Evolutionary conservation across 2,329 filamentous ascomycete species (phyloP).

Genomic region (Thielaviopsis musarum): DNA sequence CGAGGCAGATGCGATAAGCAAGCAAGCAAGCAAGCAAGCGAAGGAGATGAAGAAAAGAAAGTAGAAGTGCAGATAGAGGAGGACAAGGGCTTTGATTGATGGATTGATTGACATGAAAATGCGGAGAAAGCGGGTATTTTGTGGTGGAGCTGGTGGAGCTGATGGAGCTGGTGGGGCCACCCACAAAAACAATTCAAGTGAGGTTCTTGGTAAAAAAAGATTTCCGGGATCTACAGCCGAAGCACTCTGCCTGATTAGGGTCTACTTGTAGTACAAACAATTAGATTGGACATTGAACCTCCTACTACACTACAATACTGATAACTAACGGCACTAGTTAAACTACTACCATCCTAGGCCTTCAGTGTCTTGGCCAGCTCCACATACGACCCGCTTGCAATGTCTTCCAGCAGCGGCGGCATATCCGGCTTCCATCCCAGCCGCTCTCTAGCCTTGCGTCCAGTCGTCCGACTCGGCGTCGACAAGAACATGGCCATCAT

Average conservation of each 20-base stretch:
- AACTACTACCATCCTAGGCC: constrained; percentile 2
- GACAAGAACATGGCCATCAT: constrained; percentile 21
- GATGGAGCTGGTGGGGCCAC: no score
- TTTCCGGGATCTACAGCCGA: no score
- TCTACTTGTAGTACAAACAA: no score
- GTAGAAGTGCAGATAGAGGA: not conserved
- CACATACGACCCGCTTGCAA: constrained; percentile 16
- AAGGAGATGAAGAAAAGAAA: not conserved
- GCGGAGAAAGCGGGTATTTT: no score
- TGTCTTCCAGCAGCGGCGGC: constrained; percentile 21
- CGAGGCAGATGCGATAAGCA: not conserved
- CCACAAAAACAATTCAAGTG: no score
- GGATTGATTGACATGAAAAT: no score
- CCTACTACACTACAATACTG: not conserved
- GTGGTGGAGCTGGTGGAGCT: no score
- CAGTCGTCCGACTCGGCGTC: constrained; percentile 20
- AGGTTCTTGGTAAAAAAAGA: no score
- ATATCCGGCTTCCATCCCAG: constrained; percentile 23
- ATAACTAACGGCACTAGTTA: not conserved
- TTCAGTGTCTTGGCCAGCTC: constrained; percentile 12
- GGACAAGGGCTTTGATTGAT: not conserved
- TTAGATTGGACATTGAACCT: no score
- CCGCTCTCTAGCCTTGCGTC: constrained; percentile 21
- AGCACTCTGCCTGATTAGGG: no score
- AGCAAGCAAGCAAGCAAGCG: not conserved